Evolutionary conservation across 2,329 filamentous ascomycete species (phyloP).

Genomic region (Sarocladiaceae sp.): DNA sequence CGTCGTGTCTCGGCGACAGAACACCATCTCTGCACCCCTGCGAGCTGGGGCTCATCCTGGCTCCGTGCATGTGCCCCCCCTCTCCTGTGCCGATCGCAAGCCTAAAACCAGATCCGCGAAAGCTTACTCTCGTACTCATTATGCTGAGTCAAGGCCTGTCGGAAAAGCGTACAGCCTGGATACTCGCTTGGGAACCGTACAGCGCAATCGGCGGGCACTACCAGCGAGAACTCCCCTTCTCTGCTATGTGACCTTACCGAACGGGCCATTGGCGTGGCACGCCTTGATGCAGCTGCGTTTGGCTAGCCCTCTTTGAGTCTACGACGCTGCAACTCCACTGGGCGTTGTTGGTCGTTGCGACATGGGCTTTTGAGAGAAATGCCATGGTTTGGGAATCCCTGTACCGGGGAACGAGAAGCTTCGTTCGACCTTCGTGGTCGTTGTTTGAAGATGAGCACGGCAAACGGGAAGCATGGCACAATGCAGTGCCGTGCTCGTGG

Average conservation of each 20-base stretch:
- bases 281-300: too few species aligned
- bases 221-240: too few species aligned
- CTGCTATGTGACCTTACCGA: not conserved
- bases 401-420: too few species aligned
- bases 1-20: not conserved
- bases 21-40: not conserved
- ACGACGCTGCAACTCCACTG: too few species aligned
- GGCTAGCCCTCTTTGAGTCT: too few species aligned
- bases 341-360: not conserved
- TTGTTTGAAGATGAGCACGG: too few species aligned
- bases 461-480: too few species aligned
- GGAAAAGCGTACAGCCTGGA: too few species aligned
- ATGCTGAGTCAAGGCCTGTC: not conserved
- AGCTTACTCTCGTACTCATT: slow-evolving; percentile 1
- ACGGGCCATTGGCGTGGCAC: not conserved
- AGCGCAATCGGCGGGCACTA: too few species aligned
- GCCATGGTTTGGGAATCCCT: not conserved
- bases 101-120: slow-evolving; percentile 8
- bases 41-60: not conserved
- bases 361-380: not conserved
- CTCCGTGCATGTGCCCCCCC: not conserved
- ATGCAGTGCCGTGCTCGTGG: too few species aligned
- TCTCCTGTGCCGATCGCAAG: slow-evolving; percentile 2
- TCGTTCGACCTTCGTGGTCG: too few species aligned
- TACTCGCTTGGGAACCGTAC: too few species aligned